Base-by-base conservation (phyloP, 2,329 filamentous ascomycete species). In the Phyllosticta paracitricarpa region DNA sequence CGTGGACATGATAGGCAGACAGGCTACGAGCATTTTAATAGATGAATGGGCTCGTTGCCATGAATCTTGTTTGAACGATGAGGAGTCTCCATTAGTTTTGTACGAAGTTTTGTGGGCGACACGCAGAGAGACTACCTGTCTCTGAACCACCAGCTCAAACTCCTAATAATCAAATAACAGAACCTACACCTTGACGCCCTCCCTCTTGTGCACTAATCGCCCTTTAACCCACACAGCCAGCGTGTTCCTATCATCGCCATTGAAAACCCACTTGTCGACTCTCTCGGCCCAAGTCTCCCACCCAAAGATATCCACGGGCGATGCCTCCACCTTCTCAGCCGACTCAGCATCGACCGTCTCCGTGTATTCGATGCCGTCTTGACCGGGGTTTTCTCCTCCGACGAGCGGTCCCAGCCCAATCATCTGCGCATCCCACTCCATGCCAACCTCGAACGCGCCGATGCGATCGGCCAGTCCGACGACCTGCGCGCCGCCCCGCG, bases 181-280 rank as follows among this genome's bases (percentile, higher is more conserved):
- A 10, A 12, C 12, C 22, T 54, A 24, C 7, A 24, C 12, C 51
- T 54, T 14, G 51, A 26, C 22, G 10, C 51, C 51, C 58, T 60
- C 56, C 9, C 58, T 35, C 35, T 56, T 53, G 40, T 60, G 58
- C n/a, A 60, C 58, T 10, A 60, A 54, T 65, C 85, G 77, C 2
- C 94, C 94, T 71, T 82, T 85, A 1, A 97, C 91, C 93, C 93
- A 99, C 4, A 99, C 94, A 66, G 82, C 85, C 68, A 81, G 82
- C 2, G 91, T 93, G 73, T 97, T 97, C 66, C 93, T 81, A 75
- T 97, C 94, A 77, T 97, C 92, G 0, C 94, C 94, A 66, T 84
- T 89, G 76, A 89, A 99, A 64, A 97, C 79, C 94, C 94, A 99
- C 79, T 99, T 99, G 58, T 90, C 89, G 10, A 97, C 77, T 69